A percentile compares a stretch with the other conserved stretches of the same genome.
Evolutionary conservation across 2,329 filamentous ascomycete species (phyloP).

Genomic region (Trematosphaeria pertusa): DNA sequence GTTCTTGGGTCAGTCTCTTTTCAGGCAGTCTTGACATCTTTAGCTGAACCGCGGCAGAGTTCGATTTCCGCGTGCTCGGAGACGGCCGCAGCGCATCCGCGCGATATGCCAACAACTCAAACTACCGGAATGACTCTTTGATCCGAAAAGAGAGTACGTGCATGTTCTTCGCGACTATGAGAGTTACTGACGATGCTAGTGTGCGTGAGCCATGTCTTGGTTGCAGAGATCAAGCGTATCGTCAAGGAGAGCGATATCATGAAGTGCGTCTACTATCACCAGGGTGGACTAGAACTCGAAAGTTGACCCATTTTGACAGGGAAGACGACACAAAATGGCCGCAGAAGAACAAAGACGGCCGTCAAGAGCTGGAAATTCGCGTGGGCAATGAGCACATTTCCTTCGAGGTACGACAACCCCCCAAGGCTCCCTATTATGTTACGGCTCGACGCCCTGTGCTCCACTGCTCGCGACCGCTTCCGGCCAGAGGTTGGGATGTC

Average conservation of each 20-base stretch:
- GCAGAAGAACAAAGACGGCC: slow-evolving; percentile 98
- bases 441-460: not conserved
- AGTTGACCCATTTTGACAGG: slow-evolving; percentile 63
- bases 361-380: slow-evolving; percentile 94
- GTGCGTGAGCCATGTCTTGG: slow-evolving; percentile 90
- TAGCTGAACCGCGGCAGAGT: slow-evolving; percentile 67
- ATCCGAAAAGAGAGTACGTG: slow-evolving; percentile 99
- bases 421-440: not conserved
- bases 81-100: slow-evolving; percentile 93
- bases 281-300: too few species aligned
- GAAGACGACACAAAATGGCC: slow-evolving; percentile 99
- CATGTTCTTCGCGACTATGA: too few species aligned
- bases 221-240: slow-evolving; percentile 95
- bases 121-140: slow-evolving; percentile 97
- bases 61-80: slow-evolving; percentile 91
- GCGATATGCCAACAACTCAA: slow-evolving; percentile 98
- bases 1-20: slow-evolving; percentile 75
- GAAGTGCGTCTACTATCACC: slow-evolving; percentile 84
- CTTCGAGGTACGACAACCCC: slow-evolving; percentile 76
- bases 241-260: slow-evolving; percentile 97
- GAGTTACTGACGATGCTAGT: slow-evolving; percentile 62
- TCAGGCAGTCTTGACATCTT: not conserved
- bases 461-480: too few species aligned
- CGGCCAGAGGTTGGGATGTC: too few species aligned
- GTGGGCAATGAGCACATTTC: slow-evolving; percentile 95